Evolutionary conservation across 1,284 basidiomycete genomes (phyloP), one percentile per base, ranked within the genome.

Genomic region (Moesziomyces sp.): DNA sequence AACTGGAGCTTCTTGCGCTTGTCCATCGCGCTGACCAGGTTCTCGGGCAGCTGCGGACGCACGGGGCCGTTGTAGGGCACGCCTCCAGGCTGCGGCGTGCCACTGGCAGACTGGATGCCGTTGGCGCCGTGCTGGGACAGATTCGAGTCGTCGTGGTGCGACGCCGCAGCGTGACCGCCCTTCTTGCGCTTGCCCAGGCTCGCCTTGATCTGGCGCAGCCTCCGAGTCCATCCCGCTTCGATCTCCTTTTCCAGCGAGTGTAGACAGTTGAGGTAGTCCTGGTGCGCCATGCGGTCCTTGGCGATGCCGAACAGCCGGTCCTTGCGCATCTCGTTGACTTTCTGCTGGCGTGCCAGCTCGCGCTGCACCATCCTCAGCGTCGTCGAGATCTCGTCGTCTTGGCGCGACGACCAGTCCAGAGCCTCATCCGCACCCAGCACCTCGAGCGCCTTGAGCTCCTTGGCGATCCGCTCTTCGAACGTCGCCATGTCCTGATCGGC

Each of bases 371-470:
- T 90, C 1, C 96, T 91, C 2, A 98, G 88, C 1, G 93, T 92
- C 3, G 92, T 90, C 3, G 94, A 91, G 62, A 98, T 92, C 52
- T 95, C 94, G 84, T 98, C 95, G 80, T 97, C 95, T 14, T 60
- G 64, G 1, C 77, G 73, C n/a, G 62, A 51, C 10, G 73, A 59
- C 76, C 76, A 79, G 50, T 79, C 76, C 4, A 74, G 46, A 8
- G 86, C 86, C 47, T 77, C 75, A 10, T 88, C 86, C 18, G 86
- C 83, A 38, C 86, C 86, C 1, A 88, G 70, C 19, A 89, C 76
- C 57, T 88, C 88, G 26, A 88, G 79, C 45, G 85, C 85, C 52
- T 86, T 82, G 62, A 88, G 80, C 78, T 89, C 88, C 61, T 86
- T 84, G 78, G 85, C 86, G 74, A 88, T 84, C 35, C 87, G 78